These are phyloP conservation scores for Ophiostoma himal-ulmi DNA, from an alignment of 2,329 filamentous ascomycete species.

Conservation along the genomic window DNA sequence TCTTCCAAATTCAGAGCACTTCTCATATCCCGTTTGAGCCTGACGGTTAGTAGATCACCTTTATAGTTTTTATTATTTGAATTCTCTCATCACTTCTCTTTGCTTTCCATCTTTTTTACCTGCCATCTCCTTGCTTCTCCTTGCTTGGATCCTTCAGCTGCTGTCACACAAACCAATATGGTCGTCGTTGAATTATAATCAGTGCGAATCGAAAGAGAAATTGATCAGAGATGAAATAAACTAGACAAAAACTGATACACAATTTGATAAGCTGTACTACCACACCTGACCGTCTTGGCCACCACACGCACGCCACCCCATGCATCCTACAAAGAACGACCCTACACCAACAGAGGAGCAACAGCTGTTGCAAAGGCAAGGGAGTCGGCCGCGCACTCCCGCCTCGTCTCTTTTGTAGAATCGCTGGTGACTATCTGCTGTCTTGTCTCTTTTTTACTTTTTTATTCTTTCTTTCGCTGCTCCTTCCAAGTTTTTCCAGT, in stretches of 20 bases:
- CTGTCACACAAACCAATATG: not conserved
- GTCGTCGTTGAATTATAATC: not conserved
- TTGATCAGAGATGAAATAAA: not conserved
- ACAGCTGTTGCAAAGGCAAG: conserved; percentile 5
- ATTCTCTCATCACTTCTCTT: not conserved
- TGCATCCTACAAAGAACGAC: not conserved
- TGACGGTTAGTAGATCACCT: not conserved
- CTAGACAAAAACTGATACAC: not conserved
- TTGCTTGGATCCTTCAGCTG: not conserved
- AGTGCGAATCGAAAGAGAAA: not conserved
- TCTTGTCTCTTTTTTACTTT: not conserved
- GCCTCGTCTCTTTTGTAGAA: not conserved
- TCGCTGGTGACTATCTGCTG: not conserved
- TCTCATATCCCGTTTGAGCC: not conserved
- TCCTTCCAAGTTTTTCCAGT: not conserved
- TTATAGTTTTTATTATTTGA: not conserved
- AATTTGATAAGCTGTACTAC: not conserved
- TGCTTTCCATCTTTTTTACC: not conserved
- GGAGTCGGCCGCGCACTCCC: not conserved
- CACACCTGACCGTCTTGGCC: not conserved
- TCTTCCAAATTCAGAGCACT: not conserved
- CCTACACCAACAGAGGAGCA: not conserved
- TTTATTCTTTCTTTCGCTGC: not conserved
- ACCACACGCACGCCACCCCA: not conserved
- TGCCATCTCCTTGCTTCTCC: not conserved